phyloP scores from a whole-genome alignment of 2,329 filamentous ascomycete species.

The Epichloe sylvatica region DNA sequence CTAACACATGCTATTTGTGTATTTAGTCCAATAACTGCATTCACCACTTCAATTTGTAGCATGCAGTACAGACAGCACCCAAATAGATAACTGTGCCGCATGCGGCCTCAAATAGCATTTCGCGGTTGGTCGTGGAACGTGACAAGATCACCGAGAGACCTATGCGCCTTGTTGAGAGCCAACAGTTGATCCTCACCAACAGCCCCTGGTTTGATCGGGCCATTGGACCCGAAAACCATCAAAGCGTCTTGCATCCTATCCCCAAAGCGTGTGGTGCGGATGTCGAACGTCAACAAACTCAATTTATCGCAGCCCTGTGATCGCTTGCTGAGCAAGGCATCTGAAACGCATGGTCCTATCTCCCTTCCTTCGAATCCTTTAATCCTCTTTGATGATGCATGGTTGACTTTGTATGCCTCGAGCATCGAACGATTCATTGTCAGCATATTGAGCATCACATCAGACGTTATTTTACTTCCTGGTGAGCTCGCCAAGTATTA shows the following conservation, averaged over 20 bases:
- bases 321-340: constrained; percentile 5
- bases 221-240: constrained; percentile 4
- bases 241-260: constrained; percentile 3
- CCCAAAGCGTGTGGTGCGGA: constrained; percentile 2
- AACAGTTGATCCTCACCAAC: constrained; percentile 6
- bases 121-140: constrained; percentile 4
- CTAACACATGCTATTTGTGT: constrained; percentile 5
- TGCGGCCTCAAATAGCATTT: constrained; percentile 9
- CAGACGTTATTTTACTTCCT: not conserved
- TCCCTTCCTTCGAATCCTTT: not conserved
- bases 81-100: constrained; percentile 7
- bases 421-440: not conserved
- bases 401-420: not conserved
- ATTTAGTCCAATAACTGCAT: not conserved
- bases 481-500: not conserved
- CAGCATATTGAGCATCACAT: not conserved
- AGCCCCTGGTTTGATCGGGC: constrained; percentile 7
- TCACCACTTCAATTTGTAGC: not conserved
- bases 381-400: constrained; percentile 2
- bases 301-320: not conserved
- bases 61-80: not conserved
- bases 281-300: constrained; percentile 1
- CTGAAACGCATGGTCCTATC: constrained; percentile 2
- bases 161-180: constrained; percentile 5
- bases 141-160: constrained; percentile 7